phyloP scores from a whole-genome alignment of 306 rosid species.

The Betula pendula region DNA sequence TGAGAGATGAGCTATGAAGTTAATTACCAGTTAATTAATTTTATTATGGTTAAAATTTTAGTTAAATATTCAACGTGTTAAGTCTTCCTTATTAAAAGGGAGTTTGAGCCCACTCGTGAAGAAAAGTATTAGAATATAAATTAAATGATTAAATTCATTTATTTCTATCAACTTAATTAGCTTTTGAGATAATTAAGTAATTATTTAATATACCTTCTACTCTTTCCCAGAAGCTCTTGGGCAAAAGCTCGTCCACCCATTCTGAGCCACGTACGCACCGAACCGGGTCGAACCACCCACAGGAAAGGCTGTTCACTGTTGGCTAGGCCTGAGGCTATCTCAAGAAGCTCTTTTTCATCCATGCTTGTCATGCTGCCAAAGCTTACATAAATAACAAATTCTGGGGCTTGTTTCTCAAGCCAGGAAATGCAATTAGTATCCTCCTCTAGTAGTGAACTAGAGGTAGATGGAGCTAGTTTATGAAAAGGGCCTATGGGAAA shows the following conservation, averaged over 20 bases:
- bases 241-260: conserved; percentile 3
- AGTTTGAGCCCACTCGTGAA: too few species aligned
- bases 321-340: background rate
- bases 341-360: background rate
- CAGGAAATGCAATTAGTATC: background rate
- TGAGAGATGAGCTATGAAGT: too few species aligned
- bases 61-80: too few species aligned
- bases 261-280: background rate
- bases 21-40: too few species aligned
- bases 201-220: background rate
- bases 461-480: background rate
- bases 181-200: too few species aligned
- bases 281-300: background rate
- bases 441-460: background rate
- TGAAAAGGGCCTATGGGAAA: background rate
- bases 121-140: too few species aligned
- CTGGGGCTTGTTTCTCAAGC: background rate
- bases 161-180: too few species aligned
- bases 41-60: too few species aligned
- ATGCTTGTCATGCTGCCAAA: background rate
- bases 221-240: background rate
- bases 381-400: background rate
- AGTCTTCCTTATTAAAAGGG: too few species aligned
- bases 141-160: too few species aligned
- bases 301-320: background rate